Conservation (phyloP, 2,329 filamentous ascomycete genomes). For the Thermomyces lanuginosus region DNA sequence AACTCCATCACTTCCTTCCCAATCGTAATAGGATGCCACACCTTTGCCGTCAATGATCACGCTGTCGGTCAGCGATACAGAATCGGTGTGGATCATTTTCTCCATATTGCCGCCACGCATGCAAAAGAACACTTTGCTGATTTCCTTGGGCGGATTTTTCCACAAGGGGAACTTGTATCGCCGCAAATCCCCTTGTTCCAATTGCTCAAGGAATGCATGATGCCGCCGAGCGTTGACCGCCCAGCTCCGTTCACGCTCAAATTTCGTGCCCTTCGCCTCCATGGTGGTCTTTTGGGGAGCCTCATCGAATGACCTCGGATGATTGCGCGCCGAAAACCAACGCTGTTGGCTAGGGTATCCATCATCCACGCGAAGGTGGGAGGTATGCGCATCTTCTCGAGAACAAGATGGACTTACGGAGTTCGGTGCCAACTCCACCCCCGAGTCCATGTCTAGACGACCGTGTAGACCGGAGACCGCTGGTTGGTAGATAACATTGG, state of each 20-base stretch:
- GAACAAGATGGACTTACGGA: too few species aligned
- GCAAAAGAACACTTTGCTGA: constrained; percentile 40
- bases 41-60: constrained; percentile 39
- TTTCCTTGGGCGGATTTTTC: constrained; percentile 34
- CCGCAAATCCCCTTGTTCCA: constrained; percentile 31
- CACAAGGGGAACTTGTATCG: constrained; percentile 33
- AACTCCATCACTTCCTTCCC: constrained; percentile 26
- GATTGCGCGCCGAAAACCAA: constrained; percentile 14
- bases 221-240: constrained; percentile 32
- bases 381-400: too few species aligned
- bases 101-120: constrained; percentile 35
- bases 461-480: constrained; percentile 39
- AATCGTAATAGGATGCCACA: constrained; percentile 39
- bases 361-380: too few species aligned
- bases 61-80: constrained; percentile 1
- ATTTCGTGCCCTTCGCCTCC: too few species aligned
- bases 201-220: constrained; percentile 33
- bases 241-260: too few species aligned
- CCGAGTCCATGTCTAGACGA: constrained; percentile 36
- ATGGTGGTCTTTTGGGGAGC: too few species aligned
- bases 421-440: too few species aligned
- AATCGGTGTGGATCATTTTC: constrained; percentile 3
- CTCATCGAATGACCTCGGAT: too few species aligned
- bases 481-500: constrained; percentile 42
- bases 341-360: too few species aligned